Percentiles rank a stretch among this genome's conserved stretches.
phyloP scores from a whole-genome alignment of 208 protist genomes.

The Acanthamoeba royreba region DNA sequence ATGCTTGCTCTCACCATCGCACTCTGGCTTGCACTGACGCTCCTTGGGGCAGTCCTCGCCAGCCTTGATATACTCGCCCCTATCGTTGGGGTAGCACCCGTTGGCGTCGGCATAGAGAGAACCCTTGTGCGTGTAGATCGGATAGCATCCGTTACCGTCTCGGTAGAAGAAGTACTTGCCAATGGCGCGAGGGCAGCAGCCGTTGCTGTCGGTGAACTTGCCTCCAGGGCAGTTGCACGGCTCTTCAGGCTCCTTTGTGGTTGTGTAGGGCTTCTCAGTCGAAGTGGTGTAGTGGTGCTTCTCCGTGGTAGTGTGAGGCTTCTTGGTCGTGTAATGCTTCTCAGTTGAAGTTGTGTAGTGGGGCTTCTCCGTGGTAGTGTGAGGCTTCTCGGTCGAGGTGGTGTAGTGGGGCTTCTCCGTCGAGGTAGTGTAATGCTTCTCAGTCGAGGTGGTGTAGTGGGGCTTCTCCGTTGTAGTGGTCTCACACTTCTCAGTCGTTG shows the following conservation, averaged over 20 bases:
- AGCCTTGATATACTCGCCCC: not conserved
- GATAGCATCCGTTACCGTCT: not conserved
- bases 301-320: too few relatives aligned
- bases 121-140: not conserved
- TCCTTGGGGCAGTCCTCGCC: not conserved
- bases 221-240: not conserved
- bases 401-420: too few relatives aligned
- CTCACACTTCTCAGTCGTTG: too few relatives aligned
- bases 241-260: not conserved
- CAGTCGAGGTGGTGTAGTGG: too few relatives aligned
- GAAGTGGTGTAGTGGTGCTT: not conserved
- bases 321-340: too few relatives aligned
- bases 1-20: too few relatives aligned
- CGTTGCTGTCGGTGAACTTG: not conserved
- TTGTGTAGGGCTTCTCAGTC: not conserved
- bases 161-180: not conserved
- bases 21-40: not conserved
- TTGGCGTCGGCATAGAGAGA: not conserved
- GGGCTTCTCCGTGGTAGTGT: too few relatives aligned
- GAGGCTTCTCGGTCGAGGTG: too few relatives aligned
- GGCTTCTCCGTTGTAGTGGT: too few relatives aligned
- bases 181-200: not conserved
- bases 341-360: too few relatives aligned
- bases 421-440: too few relatives aligned
- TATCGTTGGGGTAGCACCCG: not conserved